Evolutionary conservation across 192 early-diverging fungal genomes (phyloP), one percentile per base, ranked within the genome.

Genomic region (Phycomyces blakesleeanus): DNA sequence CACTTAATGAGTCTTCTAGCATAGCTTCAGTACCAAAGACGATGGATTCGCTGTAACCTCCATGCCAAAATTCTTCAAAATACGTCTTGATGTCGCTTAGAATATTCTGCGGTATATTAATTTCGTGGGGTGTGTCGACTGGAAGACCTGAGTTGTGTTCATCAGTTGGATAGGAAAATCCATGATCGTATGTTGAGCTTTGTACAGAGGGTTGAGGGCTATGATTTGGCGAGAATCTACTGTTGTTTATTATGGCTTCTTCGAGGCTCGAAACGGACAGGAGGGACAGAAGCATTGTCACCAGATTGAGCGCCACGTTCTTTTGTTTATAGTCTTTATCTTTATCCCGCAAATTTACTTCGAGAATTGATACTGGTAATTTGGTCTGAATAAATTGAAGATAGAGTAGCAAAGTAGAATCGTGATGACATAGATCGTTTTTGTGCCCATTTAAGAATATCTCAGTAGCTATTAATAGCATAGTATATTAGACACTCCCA

Each of bases 31-130:
- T 26, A 11, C 52, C 41, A 5, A 14, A n/a, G 0, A 68, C 18
- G 14, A 77, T 64, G 41, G 51, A 27, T 10, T 63, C 54, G 12
- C 55, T 63, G 40, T 61, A 74, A 3, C 76, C 76, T 20, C 24
- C 37, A 14, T 65, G 59, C 72, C 72, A 77, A 41, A 71, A 60
- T 37, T 60, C 51, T 38, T 50, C 61, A 21, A 77, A 11, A 57
- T 71, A 68, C 10, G 11, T 40, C 27, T 74, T 70, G 7, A 68
- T 20, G 9, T 5, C 22, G 12, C 29, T 27, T 34, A 61, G 12
- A 1, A 18, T 51, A 0, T 16, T 50, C 50, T 47, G 12, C 3
- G 18, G 18, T 14, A 18, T 18, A 14, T 47, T 18, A n/a, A 18
- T 11, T 6, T 58, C 34, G 21, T 27, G 2, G 37, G 7, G 7